A percentile compares a stretch with the other conserved stretches of the same genome.
Conservation (phyloP, 2,329 filamentous ascomycete genomes). For the Clarireedia hainanense region DNA sequence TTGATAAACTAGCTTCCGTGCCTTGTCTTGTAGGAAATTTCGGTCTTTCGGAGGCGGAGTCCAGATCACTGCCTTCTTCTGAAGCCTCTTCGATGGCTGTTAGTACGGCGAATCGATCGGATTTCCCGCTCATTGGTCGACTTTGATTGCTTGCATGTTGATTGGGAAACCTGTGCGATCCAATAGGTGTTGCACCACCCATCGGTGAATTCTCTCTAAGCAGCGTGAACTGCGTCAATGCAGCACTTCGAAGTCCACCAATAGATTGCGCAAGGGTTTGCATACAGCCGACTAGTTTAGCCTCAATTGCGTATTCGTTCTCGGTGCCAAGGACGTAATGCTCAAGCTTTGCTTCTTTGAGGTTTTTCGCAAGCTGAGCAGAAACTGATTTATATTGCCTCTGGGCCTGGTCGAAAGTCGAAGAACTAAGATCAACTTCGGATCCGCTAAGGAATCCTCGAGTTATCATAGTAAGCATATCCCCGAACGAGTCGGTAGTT, state of each 20-base stretch:
- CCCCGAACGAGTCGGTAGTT: conserved; percentile 66
- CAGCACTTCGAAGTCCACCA: conserved; percentile 82
- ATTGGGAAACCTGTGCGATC: conserved; percentile 1
- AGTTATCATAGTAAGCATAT: conserved; percentile 76
- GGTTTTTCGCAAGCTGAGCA: conserved; percentile 62
- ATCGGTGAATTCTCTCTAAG: conserved; percentile 50
- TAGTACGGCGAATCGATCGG: conserved; percentile 40
- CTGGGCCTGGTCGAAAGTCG: conserved; percentile 55
- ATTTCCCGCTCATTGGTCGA: conserved; percentile 32
- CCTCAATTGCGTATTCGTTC: conserved; percentile 69
- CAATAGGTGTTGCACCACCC: conserved; percentile 14
- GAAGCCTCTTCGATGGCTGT: conserved; percentile 56
- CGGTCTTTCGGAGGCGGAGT: conserved; percentile 27
- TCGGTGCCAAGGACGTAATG: conserved; percentile 78
- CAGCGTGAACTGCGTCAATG: conserved; percentile 80
- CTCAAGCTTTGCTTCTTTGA: conserved; percentile 83
- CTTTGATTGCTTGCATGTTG: not conserved
- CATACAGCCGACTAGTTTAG: conserved; percentile 73
- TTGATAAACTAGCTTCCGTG: conserved; percentile 18
- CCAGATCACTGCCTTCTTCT: conserved; percentile 46
- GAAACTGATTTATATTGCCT: conserved; percentile 60
- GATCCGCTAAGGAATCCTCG: conserved; percentile 76
- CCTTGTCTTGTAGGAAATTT: conserved; percentile 12
- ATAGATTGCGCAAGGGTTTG: conserved; percentile 82
- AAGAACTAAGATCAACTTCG: conserved; percentile 65